A percentile compares a stretch with the other conserved stretches of the same genome.
These are phyloP conservation scores for Kodamaea sagamina DNA, from an alignment of 805 yeast genomes.

Conservation along the genomic window DNA sequence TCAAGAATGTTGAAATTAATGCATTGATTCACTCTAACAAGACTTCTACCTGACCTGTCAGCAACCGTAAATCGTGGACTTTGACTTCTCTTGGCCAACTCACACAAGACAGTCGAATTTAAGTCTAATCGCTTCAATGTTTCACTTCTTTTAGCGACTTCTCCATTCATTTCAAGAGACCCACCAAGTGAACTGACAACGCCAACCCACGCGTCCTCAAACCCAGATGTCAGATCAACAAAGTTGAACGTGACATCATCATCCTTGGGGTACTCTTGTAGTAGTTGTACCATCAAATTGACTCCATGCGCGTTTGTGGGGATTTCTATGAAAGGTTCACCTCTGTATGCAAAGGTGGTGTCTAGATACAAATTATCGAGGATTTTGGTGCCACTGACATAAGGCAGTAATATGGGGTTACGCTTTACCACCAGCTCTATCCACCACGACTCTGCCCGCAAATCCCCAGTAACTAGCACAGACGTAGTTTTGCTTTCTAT, in stretches of 20 bases:
- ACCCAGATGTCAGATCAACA: constrained; percentile 46
- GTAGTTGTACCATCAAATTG: constrained; percentile 27
- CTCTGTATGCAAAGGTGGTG: constrained; percentile 52
- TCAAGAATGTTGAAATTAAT: constrained; percentile 40
- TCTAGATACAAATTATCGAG: constrained; percentile 55
- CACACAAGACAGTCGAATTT: constrained; percentile 1
- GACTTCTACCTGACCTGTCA: constrained; percentile 4
- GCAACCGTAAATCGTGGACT: constrained; percentile 6
- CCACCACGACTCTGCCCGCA: constrained; percentile 59
- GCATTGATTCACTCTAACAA: constrained; percentile 36
- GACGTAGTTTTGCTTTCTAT: constrained; percentile 36
- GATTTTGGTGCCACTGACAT: constrained; percentile 27
- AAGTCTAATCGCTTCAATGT: neutral
- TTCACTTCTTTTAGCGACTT: neutral
- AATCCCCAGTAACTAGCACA: constrained; percentile 57
- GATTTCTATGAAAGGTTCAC: constrained; percentile 50
- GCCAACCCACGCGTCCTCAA: constrained; percentile 54
- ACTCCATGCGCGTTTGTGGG: constrained; percentile 46
- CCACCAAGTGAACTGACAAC: constrained; percentile 28
- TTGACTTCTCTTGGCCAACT: neutral
- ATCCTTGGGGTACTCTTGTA: constrained; percentile 46
- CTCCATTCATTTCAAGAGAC: constrained; percentile 3
- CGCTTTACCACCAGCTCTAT: constrained; percentile 32
- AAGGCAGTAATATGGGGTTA: constrained; percentile 47
- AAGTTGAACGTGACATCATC: constrained; percentile 44